A percentile compares a stretch with the other conserved stretches of the same genome.
phyloP scores from a whole-genome alignment of 805 yeast species.

The Metschnikowia vanudenii region DNA sequence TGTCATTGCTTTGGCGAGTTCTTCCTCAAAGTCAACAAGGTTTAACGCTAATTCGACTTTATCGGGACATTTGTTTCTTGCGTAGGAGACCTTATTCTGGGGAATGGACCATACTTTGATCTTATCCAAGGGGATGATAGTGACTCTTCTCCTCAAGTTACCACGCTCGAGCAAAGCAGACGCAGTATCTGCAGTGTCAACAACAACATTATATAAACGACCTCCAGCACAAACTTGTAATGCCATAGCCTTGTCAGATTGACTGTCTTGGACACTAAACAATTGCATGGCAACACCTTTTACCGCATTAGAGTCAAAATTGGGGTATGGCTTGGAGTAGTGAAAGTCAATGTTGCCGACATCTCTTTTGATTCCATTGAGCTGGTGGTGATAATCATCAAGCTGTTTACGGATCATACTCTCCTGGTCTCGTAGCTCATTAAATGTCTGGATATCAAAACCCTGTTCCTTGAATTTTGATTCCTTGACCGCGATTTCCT shows the following conservation, averaged over 20 bases:
- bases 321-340: slow-evolving; percentile 61
- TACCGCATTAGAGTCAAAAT: slow-evolving; percentile 61
- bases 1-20: slow-evolving; percentile 79
- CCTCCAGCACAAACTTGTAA: slow-evolving; percentile 95
- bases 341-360: slow-evolving; percentile 75
- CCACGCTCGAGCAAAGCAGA: slow-evolving; percentile 78
- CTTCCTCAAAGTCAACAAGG: slow-evolving; percentile 69
- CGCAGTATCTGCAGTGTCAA: slow-evolving; percentile 85
- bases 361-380: slow-evolving; percentile 57
- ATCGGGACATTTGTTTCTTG: slow-evolving; percentile 75
- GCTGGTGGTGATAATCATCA: slow-evolving; percentile 39
- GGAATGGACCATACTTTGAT: slow-evolving; percentile 62
- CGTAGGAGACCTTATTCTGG: slow-evolving; percentile 52
- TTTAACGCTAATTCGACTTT: slow-evolving; percentile 89
- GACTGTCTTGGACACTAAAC: slow-evolving; percentile 58
- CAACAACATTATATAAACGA: slow-evolving; percentile 82
- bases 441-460: slow-evolving; percentile 47
- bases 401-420: slow-evolving; percentile 21
- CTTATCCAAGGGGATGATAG: slow-evolving; percentile 89
- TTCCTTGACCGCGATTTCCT: slow-evolving; percentile 38
- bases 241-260: slow-evolving; percentile 69
- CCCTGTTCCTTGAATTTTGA: slow-evolving; percentile 52
- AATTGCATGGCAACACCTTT: slow-evolving; percentile 90
- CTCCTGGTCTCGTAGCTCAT: slow-evolving; percentile 48
- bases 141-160: slow-evolving; percentile 73